A percentile compares a stretch with the other conserved stretches of the same genome.
phyloP scores from a whole-genome alignment of 495 filamentous ascomycete species.

The Neurospora hispaniola region DNA sequence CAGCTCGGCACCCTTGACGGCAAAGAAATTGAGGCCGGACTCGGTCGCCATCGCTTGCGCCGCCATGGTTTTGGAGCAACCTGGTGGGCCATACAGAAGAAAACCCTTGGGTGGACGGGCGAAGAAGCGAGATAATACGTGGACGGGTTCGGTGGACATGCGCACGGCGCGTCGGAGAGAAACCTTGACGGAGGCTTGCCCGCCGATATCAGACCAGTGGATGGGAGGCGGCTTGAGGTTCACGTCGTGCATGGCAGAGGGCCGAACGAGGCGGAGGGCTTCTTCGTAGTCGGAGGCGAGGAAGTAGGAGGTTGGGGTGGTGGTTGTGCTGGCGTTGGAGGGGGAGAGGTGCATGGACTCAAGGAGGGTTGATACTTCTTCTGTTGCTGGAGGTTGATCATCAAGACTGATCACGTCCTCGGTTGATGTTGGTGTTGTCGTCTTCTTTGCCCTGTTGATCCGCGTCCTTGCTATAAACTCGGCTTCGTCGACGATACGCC shows the following conservation, averaged over 20 bases:
- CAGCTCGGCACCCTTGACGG: conserved; percentile 92
- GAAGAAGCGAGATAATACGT: conserved; percentile 43
- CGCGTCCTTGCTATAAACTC: conserved; percentile 16
- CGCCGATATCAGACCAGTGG: conserved; percentile 83
- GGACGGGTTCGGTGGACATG: conserved; percentile 34
- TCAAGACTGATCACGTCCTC: not conserved
- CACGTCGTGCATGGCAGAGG: conserved; percentile 83
- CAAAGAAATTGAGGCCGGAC: conserved; percentile 85
- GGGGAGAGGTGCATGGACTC: not conserved
- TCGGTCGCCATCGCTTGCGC: conserved; percentile 91
- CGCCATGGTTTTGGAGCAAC: conserved; percentile 90
- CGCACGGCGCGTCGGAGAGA: conserved; percentile 29
- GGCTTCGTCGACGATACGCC: conserved; percentile 32
- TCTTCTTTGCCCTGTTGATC: conserved; percentile 1
- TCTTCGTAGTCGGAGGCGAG: conserved; percentile 33
- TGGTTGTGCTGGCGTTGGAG: not conserved
- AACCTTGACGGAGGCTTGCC: conserved; percentile 71
- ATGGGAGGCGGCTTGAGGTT: conserved; percentile 81
- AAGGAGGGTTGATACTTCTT: not conserved
- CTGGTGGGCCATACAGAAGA: conserved; percentile 86
- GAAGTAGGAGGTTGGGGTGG: not conserved
- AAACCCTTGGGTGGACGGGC: conserved; percentile 61
- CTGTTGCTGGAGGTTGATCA: not conserved
- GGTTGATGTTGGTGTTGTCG: not conserved
- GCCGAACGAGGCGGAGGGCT: conserved; percentile 42